phyloP scores from a whole-genome alignment of 805 yeast genomes.

The Saccharomyces paradoxus region DNA sequence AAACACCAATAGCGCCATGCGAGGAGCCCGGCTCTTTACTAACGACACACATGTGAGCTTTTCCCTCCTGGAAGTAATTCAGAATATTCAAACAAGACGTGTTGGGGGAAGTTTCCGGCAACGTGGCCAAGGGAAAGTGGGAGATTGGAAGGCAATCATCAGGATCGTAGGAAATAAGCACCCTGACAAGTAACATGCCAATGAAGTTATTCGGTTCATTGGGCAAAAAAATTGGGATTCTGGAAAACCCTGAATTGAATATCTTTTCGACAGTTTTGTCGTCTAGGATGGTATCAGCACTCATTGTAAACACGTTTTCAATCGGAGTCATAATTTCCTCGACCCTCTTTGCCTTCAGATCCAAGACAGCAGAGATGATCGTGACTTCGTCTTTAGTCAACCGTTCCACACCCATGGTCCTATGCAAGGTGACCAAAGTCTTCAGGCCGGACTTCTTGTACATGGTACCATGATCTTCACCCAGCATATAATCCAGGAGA shows the following conservation, averaged over 20 bases:
- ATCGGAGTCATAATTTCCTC: slow-evolving; percentile 90
- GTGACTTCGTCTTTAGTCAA: slow-evolving; percentile 93
- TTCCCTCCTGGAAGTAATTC: slow-evolving; percentile 96
- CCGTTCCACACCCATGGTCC: slow-evolving; percentile 91
- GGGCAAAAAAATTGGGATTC: slow-evolving; percentile 90
- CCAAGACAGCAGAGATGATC: slow-evolving; percentile 86
- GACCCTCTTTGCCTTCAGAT: slow-evolving; percentile 85
- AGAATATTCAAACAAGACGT: slow-evolving; percentile 90
- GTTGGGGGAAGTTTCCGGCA: slow-evolving; percentile 87
- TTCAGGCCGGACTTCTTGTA: slow-evolving; percentile 89
- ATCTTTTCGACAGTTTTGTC: slow-evolving; percentile 81
- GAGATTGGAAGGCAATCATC: slow-evolving; percentile 91
- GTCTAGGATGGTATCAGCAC: slow-evolving; percentile 74
- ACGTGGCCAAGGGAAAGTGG: slow-evolving; percentile 87
- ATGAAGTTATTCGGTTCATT: slow-evolving; percentile 83
- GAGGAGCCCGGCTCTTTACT: slow-evolving; percentile 77
- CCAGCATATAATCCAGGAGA: slow-evolving; percentile 71
- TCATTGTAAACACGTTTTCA: slow-evolving; percentile 78
- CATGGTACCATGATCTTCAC: slow-evolving; percentile 94
- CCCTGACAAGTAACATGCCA: slow-evolving; percentile 91
- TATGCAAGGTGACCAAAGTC: slow-evolving; percentile 85
- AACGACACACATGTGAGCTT: slow-evolving; percentile 93
- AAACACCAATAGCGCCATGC: slow-evolving; percentile 80
- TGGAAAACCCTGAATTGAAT: slow-evolving; percentile 86
- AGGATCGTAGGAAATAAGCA: slow-evolving; percentile 90